Conservation (phyloP, 148 eudicot genomes). For the Amaranthus hypochondriacus region DNA sequence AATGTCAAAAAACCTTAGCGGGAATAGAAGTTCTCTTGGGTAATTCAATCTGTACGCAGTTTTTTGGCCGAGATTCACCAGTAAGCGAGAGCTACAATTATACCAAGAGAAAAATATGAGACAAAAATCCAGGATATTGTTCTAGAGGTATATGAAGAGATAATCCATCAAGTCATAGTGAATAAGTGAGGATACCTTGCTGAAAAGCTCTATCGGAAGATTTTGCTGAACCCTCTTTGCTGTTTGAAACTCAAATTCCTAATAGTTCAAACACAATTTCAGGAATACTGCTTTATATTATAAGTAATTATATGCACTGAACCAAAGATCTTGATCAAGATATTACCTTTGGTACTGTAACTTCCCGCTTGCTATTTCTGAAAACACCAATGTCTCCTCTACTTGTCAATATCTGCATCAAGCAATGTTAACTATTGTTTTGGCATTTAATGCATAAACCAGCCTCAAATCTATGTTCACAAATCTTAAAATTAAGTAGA, state of each 20-base stretch:
- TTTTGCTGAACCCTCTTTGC: slow-evolving; percentile 52
- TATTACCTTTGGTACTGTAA: slow-evolving; percentile 69
- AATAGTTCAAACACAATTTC: slow-evolving; percentile 6
- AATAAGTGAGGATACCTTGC: slow-evolving; percentile 50
- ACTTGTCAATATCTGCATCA: slow-evolving; percentile 67
- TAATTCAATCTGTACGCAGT: slow-evolving; percentile 31
- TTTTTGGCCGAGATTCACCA: slow-evolving; percentile 44
- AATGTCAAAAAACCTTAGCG: slow-evolving; percentile 45
- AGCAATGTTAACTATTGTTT: slow-evolving; percentile 8
- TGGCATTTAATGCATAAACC: background rate
- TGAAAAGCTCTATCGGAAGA: slow-evolving; percentile 72
- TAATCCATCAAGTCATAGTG: background rate
- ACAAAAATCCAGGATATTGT: background rate
- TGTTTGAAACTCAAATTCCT: slow-evolving; percentile 78
- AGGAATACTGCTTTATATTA: background rate
- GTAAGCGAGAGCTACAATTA: slow-evolving; percentile 62
- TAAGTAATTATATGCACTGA: background rate
- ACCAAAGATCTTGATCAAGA: slow-evolving; percentile 8
- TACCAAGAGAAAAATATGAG: background rate
- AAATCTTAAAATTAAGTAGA: too few species aligned
- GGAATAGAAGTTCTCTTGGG: slow-evolving; percentile 29
- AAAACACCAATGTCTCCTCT: slow-evolving; percentile 78
- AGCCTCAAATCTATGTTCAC: background rate
- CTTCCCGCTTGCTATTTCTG: slow-evolving; percentile 63
- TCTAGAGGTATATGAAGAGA: background rate